phyloP scores from a whole-genome alignment of 805 yeast genomes.

The Hyphopichia homilentoma region DNA sequence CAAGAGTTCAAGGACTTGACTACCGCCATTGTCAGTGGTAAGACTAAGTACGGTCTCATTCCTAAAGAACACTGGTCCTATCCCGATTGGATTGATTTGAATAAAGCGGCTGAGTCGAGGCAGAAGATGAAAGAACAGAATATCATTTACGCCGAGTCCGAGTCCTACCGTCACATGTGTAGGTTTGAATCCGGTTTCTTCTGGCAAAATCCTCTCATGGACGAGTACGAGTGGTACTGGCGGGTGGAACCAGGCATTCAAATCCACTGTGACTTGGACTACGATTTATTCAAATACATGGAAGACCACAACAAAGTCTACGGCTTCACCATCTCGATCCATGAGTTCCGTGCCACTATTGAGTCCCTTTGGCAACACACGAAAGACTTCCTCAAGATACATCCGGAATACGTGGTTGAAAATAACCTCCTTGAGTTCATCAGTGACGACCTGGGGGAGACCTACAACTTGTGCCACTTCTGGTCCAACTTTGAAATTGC shows the following conservation, averaged over 20 bases:
- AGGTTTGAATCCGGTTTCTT: conserved; percentile 86
- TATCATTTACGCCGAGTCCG: conserved; percentile 67
- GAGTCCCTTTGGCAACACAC: conserved; percentile 78
- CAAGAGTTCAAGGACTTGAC: conserved; percentile 75
- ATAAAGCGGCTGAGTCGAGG: conserved; percentile 62
- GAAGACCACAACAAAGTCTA: conserved; percentile 71
- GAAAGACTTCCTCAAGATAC: conserved; percentile 55
- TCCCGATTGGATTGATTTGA: conserved; percentile 76
- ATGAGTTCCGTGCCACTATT: conserved; percentile 81
- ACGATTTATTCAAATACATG: conserved; percentile 82
- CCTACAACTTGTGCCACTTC: conserved; percentile 80
- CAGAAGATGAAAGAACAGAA: conserved; percentile 48
- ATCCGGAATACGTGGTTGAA: conserved; percentile 56
- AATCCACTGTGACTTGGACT: conserved; percentile 75
- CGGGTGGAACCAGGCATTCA: conserved; percentile 84
- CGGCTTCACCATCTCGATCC: conserved; percentile 78
- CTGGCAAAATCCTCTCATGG: conserved; percentile 68
- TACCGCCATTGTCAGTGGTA: conserved; percentile 66
- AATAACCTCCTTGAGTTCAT: conserved; percentile 67
- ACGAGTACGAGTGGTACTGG: conserved; percentile 86
- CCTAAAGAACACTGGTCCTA: conserved; percentile 83
- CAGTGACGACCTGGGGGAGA: conserved; percentile 59
- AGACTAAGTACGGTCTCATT: conserved; percentile 69
- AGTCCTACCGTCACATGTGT: conserved; percentile 85
- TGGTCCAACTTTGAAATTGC: conserved; percentile 89